phyloP scores from a whole-genome alignment of 139 green algal species.

The Asterochloris sp. region DNA sequence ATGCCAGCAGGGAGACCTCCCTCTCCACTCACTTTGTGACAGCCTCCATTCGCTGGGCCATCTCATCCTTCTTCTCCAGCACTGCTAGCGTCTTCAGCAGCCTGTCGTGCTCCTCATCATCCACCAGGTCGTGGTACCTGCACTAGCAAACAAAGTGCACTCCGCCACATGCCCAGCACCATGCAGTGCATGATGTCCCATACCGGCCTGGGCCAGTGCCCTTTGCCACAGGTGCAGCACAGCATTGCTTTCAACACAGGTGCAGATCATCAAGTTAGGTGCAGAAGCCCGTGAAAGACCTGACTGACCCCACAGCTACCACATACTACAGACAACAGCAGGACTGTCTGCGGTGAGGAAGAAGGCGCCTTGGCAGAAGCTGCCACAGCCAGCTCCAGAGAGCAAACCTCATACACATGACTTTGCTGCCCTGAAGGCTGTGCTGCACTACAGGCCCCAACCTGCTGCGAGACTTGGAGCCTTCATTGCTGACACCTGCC shows the following conservation, averaged over 20 bases:
- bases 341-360: too few species aligned
- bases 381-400: too few species aligned
- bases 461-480: neutral
- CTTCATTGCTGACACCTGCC: neutral
- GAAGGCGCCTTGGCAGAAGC: too few species aligned
- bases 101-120: constrained; percentile 16
- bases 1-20: neutral
- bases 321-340: too few species aligned
- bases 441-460: too few species aligned
- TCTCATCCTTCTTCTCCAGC: constrained; percentile 44
- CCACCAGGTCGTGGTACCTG: constrained; percentile 34
- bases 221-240: neutral
- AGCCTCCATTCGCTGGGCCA: constrained; percentile 37
- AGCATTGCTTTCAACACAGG: neutral
- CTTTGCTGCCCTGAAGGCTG: too few species aligned
- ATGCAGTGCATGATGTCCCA: neutral
- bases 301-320: too few species aligned
- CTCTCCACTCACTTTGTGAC: constrained; percentile 21
- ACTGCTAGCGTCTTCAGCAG: constrained; percentile 22
- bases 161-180: neutral
- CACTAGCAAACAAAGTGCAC: neutral
- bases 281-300: too few species aligned
- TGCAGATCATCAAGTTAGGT: neutral
- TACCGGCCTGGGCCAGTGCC: neutral
- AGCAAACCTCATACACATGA: too few species aligned